A percentile compares a stretch with the other conserved stretches of the same genome.
Evolutionary conservation across 176 grass and related monocot species (phyloP).

Genomic region (Hordeum marinum): DNA sequence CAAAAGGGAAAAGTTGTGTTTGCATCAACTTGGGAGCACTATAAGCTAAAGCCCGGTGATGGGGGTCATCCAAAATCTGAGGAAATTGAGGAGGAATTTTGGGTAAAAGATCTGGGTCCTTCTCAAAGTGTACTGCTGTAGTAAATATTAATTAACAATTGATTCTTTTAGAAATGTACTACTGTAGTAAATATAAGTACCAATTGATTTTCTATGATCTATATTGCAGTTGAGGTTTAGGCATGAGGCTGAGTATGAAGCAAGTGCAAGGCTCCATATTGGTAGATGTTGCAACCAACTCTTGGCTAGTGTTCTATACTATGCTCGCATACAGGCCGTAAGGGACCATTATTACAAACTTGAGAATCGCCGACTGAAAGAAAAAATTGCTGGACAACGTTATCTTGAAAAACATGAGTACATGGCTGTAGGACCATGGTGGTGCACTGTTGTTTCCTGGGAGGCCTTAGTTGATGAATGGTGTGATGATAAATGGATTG

Average conservation of each 20-base stretch:
- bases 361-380: not conserved
- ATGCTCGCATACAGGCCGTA: not conserved
- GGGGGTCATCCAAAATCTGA: not conserved
- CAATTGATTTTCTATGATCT: not conserved
- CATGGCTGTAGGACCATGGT: not conserved
- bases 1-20: not conserved
- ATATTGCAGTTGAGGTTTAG: not conserved
- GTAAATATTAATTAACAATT: not conserved
- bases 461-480: not conserved
- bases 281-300: not conserved
- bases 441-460: not conserved
- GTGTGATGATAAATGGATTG: not conserved
- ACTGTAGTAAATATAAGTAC: not conserved
- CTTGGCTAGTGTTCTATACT: not conserved
- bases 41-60: not conserved
- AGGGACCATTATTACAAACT: not conserved
- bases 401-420: not conserved
- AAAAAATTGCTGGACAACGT: not conserved
- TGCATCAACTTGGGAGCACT: not conserved
- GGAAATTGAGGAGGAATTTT: not conserved
- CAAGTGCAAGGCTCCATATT: not conserved
- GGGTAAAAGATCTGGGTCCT: not conserved
- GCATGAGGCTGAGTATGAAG: not conserved
- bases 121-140: not conserved
- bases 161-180: not conserved